Evolutionary conservation across 2,329 filamentous ascomycete species (phyloP).

Genomic region (Fusarium penzigii): DNA sequence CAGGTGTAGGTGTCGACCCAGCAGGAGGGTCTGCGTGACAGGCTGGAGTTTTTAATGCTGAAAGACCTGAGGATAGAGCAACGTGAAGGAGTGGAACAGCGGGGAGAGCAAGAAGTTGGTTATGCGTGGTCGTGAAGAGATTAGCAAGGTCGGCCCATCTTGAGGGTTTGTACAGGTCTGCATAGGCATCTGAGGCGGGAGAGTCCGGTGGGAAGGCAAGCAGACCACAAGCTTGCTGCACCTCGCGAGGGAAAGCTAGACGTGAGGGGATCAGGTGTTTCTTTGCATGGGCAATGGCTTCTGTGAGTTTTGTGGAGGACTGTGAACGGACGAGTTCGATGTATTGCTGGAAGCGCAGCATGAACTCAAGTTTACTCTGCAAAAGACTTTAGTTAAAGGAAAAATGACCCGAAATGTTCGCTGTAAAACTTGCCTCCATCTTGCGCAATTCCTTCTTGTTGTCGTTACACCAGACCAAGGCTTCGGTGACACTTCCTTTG

Average conservation of each 20-base stretch:
- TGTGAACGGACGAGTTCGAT: constrained; percentile 81
- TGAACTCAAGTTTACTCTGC: constrained; percentile 84
- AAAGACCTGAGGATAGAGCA: constrained; percentile 86
- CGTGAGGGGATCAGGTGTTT: constrained; percentile 76
- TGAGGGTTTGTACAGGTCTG: constrained; percentile 67
- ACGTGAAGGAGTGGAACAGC: constrained; percentile 84
- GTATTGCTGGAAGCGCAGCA: constrained; percentile 91
- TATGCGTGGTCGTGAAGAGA: constrained; percentile 83
- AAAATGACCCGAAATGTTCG: neutral
- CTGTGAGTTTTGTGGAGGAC: constrained; percentile 63
- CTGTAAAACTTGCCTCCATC: constrained; percentile 63
- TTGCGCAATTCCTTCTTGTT: constrained; percentile 92
- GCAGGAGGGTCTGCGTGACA: constrained; percentile 59
- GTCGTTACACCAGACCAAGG: constrained; percentile 86
- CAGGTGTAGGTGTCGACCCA: constrained; percentile 33
- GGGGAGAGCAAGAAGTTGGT: constrained; percentile 80
- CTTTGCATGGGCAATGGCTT: constrained; percentile 79
- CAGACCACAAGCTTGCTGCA: constrained; percentile 74
- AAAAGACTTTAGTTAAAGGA: constrained; percentile 1
- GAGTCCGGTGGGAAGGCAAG: constrained; percentile 67
- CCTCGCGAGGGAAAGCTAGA: constrained; percentile 66
- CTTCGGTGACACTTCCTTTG: constrained; percentile 71
- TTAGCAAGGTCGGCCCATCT: constrained; percentile 78
- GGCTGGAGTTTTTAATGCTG: constrained; percentile 90
- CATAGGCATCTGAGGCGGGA: constrained; percentile 44